Evolutionary conservation across 495 filamentous ascomycete genomes (phyloP), one percentile per base, ranked within the genome.

Genomic region (Penicillium manginii): DNA sequence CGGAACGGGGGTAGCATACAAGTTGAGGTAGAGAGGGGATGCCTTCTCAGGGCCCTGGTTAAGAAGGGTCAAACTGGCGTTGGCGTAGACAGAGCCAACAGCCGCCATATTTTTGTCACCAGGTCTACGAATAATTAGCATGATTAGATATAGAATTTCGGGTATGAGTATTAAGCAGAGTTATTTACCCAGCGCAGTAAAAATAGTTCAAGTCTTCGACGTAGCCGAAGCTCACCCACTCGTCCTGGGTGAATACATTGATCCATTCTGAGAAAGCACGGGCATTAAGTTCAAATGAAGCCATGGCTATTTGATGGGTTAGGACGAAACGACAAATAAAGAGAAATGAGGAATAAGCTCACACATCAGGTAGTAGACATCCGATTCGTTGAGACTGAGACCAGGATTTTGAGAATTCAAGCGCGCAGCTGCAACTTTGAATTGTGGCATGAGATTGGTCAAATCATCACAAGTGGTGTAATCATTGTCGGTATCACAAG

Each of bases 81-180:
- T 85, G 33, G 81, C 57, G 75, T 80, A 85, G 35, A 84, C 68
- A 69, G 76, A 77, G 6, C 82, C 82, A 66, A 84, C 81, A 8
- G 74, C 70, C 6, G 60, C 66, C 46, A 72, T 78, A 61, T 78
- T 81, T 53, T 72, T 70, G 53, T 79, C 82, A 19, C 82, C 82
- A 26, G 82, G 82, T 19, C 68, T 68, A 19, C 2, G 3, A 55
- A 40, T 22, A 8, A 29, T 56, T 45, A 57, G 60, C 11, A 23
- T 22, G 23, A 15, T 19, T 5, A n/a, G 35, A 14, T 37, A 14
- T 14, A 2, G 11, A 37, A 10, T 37, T n/a, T 10, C 35, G 0
- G 11, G 35, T 14, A 37, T 37, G 26, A 29, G 26, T 1, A 29
- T 29, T 29, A 8, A 7, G 35, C 14, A n/a, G 15, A 37, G 35